These are phyloP conservation scores for Trichoderma asperellum DNA, from an alignment of 2,329 filamentous ascomycete species.

Conservation along the genomic window DNA sequence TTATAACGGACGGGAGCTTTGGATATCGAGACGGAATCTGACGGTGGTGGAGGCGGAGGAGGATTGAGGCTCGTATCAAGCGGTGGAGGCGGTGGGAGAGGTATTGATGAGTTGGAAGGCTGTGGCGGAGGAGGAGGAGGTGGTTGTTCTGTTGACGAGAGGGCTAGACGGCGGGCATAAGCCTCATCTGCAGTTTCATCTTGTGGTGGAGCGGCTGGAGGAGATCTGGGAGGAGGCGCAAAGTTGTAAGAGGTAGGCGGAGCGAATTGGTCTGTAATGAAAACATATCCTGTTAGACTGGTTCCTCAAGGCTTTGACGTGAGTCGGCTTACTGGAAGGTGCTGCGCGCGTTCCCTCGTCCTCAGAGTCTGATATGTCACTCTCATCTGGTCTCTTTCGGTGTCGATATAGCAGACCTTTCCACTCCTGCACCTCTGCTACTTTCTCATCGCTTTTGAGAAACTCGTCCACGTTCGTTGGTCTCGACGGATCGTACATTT, in stretches of 20 bases:
- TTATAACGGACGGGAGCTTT: constrained; percentile 77
- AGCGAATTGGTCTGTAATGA: constrained; percentile 58
- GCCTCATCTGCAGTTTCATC: constrained; percentile 71
- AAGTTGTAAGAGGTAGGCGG: constrained; percentile 61
- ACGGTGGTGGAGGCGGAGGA: constrained; percentile 38
- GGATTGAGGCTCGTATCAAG: constrained; percentile 32
- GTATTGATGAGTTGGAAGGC: constrained; percentile 40
- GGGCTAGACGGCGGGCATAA: constrained; percentile 64
- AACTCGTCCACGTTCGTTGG: constrained; percentile 88
- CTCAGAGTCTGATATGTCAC: constrained; percentile 48
- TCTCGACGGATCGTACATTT: constrained; percentile 81
- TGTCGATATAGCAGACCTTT: constrained; percentile 79
- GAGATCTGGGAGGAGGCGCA: constrained; percentile 58
- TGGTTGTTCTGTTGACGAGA: constrained; percentile 52
- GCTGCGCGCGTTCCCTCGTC: constrained; percentile 38
- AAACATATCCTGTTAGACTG: neutral
- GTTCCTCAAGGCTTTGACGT: neutral
- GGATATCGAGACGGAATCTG: constrained; percentile 66
- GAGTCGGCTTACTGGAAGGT: constrained; percentile 41
- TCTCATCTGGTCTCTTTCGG: constrained; percentile 51
- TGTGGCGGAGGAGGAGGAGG: constrained; percentile 40
- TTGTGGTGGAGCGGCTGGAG: constrained; percentile 53
- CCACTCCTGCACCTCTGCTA: constrained; percentile 81
- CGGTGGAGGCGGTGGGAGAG: constrained; percentile 39
- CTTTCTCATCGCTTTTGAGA: constrained; percentile 79